Evolutionary conservation across 1,284 basidiomycete genomes (phyloP), one percentile per base, ranked within the genome.

Genomic region (Anthracocystis walkeri): DNA sequence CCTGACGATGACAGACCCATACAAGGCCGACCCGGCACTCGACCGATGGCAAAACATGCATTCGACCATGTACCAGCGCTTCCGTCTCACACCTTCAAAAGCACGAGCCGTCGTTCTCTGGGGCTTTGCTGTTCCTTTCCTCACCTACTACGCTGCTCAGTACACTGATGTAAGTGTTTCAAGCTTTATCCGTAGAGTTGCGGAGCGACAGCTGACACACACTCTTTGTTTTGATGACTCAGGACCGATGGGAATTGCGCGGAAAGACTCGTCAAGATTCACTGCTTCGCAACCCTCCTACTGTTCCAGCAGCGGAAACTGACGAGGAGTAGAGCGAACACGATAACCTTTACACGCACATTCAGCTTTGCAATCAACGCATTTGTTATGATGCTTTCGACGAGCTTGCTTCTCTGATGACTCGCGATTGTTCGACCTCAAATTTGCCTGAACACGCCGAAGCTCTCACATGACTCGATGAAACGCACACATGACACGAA

Each of bases 1-100:
- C n/a, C n/a, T n/a, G n/a, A n/a, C n/a, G n/a, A n/a, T n/a, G n/a
- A n/a, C 52, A 82, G 81, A 81, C 59, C 80, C 81, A 49, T 66
- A 79, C 65, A 83, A 83, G 80, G 66, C 72, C 58, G 81, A 83
- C 45, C 81, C 80, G 63, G 78, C 81, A 27, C 63, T 83, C 48
- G 81, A 83, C 68, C 77, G 79, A 75, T 82, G 79, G 77, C 77
- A 79, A 67, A 71, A 72, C 41, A 82, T 82, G 80, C 82, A 83
- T 74, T 75, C 78, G 59, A 78, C 82, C 49, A 83, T 83, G 82
- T 83, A 83, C 74, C 70, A 76, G 55, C 73, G 80, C 27, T 83
- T 83, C 75, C 75, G 77, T 44, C 58, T 81, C 55, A 83, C 82
- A 27, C 49, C 75, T 0, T 60, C 70, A 23, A 81, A 80, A 40